Conservation (phyloP, 176 grass and related monocot genomes). For the Aegilops speltoides region DNA sequence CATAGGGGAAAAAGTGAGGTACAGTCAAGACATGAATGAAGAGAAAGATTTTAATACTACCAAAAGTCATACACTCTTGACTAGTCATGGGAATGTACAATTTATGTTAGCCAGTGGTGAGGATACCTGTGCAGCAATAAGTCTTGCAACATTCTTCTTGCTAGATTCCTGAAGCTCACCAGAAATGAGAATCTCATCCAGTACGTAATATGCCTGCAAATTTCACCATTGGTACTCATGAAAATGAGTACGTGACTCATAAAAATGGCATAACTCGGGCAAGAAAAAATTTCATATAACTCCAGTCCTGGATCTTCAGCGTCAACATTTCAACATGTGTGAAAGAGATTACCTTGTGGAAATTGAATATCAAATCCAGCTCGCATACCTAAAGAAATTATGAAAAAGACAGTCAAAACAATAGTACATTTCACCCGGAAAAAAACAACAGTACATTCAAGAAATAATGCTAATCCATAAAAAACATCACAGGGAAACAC, state of each 20-base stretch:
- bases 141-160: constrained; percentile 94
- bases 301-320: background rate
- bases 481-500: background rate
- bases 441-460: constrained; percentile 10
- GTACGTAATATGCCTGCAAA: constrained; percentile 89
- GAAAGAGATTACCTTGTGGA: constrained; percentile 77
- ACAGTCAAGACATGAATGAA: background rate
- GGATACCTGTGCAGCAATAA: constrained; percentile 86
- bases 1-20: background rate
- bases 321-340: background rate
- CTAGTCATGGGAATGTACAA: background rate
- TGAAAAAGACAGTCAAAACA: background rate
- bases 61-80: background rate
- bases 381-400: constrained; percentile 78
- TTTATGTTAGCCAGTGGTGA: constrained; percentile 8
- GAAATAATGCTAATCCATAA: background rate
- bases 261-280: background rate
- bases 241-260: constrained; percentile 6
- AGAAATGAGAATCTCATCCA: constrained; percentile 95
- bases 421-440: background rate
- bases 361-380: constrained; percentile 99
- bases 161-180: constrained; percentile 98
- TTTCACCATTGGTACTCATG: constrained; percentile 15
- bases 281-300: background rate
- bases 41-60: background rate